Conservation (phyloP, 441 rosid species). For the Metrosideros polymorpha region DNA sequence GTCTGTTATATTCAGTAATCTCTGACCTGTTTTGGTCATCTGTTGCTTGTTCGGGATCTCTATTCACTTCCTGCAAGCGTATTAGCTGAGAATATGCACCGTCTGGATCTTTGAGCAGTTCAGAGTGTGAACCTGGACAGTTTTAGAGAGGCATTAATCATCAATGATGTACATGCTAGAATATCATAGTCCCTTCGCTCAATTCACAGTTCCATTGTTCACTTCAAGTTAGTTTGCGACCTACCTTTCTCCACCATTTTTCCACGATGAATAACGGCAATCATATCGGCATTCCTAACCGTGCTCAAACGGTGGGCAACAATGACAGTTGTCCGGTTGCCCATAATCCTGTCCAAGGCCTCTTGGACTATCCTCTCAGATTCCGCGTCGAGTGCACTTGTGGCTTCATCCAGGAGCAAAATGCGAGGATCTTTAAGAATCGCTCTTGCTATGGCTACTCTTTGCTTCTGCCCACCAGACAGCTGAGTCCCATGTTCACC, state of each 20-base stretch:
- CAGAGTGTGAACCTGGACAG: not conserved
- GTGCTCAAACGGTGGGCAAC: not conserved
- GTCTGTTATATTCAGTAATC: not conserved
- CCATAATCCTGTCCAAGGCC: conserved; percentile 1
- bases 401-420: not conserved
- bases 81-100: not conserved
- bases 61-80: not conserved
- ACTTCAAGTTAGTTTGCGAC: not conserved
- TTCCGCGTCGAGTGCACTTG: not conserved
- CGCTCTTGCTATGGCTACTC: not conserved
- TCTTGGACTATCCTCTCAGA: not conserved
- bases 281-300: not conserved
- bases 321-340: not conserved
- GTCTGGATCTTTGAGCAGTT: not conserved
- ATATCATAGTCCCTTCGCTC: not conserved
- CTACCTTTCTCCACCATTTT: not conserved
- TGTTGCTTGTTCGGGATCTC: not conserved
- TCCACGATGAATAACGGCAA: not conserved
- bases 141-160: not conserved
- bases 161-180: not conserved
- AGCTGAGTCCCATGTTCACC: not conserved
- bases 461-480: not conserved
- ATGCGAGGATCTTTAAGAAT: not conserved
- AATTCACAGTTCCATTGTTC: not conserved
- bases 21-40: not conserved